Conservation (phyloP, 2,329 filamentous ascomycete genomes). For the Xylaria sp. region DNA sequence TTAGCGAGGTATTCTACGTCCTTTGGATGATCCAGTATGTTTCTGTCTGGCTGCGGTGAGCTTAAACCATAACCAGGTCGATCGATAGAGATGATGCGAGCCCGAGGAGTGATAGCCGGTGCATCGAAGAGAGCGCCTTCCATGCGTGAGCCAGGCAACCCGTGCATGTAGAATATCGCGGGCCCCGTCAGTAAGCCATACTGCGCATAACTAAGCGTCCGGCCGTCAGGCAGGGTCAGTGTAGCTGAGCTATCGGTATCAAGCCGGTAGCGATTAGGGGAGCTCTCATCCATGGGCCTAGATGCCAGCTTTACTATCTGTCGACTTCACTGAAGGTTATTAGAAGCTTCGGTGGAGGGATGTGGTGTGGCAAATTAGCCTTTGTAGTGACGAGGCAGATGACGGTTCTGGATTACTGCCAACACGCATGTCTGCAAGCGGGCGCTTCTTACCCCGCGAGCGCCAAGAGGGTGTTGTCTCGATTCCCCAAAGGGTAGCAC, state of each 20-base stretch:
- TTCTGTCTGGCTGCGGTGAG: conserved; percentile 26
- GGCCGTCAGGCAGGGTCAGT: conserved; percentile 25
- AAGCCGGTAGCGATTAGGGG: conserved; percentile 26
- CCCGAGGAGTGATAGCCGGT: conserved; percentile 28
- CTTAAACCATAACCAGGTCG: conserved; percentile 32
- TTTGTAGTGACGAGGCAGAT: background rate
- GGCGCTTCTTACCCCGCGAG: conserved; percentile 30
- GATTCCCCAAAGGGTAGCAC: conserved; percentile 11
- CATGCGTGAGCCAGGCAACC: conserved; percentile 28
- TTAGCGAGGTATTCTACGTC: conserved; percentile 27
- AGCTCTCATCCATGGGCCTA: conserved; percentile 22
- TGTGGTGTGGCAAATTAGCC: background rate
- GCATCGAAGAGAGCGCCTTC: conserved; percentile 32
- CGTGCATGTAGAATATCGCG: conserved; percentile 30
- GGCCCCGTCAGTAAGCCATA: conserved; percentile 24
- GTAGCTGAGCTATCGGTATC: conserved; percentile 25
- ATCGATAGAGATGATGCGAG: conserved; percentile 31
- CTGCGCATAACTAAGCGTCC: conserved; percentile 28
- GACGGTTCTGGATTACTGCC: background rate
- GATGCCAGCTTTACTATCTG: background rate
- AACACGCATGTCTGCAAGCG: background rate
- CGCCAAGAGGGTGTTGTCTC: conserved; percentile 20
- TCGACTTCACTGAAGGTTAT: background rate
- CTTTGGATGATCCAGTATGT: conserved; percentile 22
- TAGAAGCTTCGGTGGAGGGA: background rate